Evolutionary conservation across 352 stramenopile genomes (phyloP), one percentile per base, ranked within the genome.

Genomic region (Blastocystis hominis): DNA sequence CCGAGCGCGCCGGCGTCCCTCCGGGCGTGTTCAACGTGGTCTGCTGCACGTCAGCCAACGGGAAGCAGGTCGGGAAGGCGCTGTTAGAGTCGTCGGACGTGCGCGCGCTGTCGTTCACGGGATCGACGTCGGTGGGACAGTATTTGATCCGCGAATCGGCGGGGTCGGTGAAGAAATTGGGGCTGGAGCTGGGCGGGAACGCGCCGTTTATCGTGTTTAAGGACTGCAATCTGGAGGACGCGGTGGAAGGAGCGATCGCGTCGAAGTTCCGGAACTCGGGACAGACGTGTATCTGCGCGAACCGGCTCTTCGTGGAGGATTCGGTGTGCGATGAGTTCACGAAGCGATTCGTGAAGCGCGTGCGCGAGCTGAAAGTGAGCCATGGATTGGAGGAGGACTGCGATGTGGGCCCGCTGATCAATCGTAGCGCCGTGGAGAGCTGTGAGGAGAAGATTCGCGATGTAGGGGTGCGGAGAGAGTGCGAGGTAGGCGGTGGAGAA

Each of bases 371-470:
- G 17, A 94, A 93, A 89, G 94, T 97, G 68, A 96, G 95, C n/a
- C 89, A 92, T 53, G 94, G 93, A 40, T 92, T 92, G 50, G 92
- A 93, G 15, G 90, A 91, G 40, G 91, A 91, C 38, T 91, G 91
- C 34, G 92, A 92, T 30, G 92, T 98, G 70, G 97, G 95, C 1
- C 96, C 96, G n/a, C 86, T 99, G 1, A 98, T 99, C 87, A 95
- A 95, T 44, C 86, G 86, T 15, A 89, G 92, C 34, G 95, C 94
- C 34, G 93, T 96, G 75, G 88, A 95, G 36, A 97, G 90, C 75
- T 90, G 95, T 10, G 72, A 89, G 91, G 91, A 81, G 89, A 75
- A 75, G 44, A 68, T 89, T 47, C 4, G 63, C 61, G 70, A 76
- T 34, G 50, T 59, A 20, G 50, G 50, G 10, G 24, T 7, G 75